Base-by-base conservation (phyloP, 2,329 filamentous ascomycete species). In the Iodosphaeria phyllophila region DNA sequence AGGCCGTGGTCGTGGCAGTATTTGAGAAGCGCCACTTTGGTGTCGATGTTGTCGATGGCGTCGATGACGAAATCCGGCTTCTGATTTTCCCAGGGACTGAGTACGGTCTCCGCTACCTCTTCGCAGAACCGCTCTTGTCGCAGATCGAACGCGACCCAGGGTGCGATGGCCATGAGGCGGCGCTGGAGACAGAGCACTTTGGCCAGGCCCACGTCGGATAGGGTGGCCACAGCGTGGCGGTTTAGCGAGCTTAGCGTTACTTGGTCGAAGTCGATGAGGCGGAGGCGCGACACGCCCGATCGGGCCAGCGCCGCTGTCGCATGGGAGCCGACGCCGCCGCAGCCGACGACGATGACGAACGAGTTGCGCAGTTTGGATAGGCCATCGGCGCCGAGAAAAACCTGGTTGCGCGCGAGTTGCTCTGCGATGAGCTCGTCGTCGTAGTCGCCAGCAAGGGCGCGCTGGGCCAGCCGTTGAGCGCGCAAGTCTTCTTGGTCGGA, bases 41-140 rank as follows among this genome's bases (percentile, higher is more conserved):
- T 92, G 25, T 92, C 80, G 33, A 98, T 95, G 44, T 98, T 95
- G 50, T 98, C 89, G 36, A 98, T 98, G 13, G 86, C 91, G 50
- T 98, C 89, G 18, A 98, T 69, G n/a, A 98, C 71, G 41, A 74
- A 98, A 39, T 86, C 75, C 2, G 84, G 83, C 38, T 61, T 61
- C 42, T 63, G 65, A 10, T 58, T 69, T 15, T 56, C 50, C 72
- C 80, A 83, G 0, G 67, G 57, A 0, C 55, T 67, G 20, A 98
- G 55, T 32, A 93, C 55, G 8, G 52, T 45, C 5, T 64, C 62
- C 0, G 83, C 83, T 7, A 59, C 70, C 10, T 56, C 47, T 23
- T 63, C 70, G 32, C 71, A 70, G 47, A 91, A 93, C 24, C 95
- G 73, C 44, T 92, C 76, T 39, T 82, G 79, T 8, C 71, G 62